Base-by-base conservation (phyloP, 169 alveolate species). In the Plasmodium relictum region DNA sequence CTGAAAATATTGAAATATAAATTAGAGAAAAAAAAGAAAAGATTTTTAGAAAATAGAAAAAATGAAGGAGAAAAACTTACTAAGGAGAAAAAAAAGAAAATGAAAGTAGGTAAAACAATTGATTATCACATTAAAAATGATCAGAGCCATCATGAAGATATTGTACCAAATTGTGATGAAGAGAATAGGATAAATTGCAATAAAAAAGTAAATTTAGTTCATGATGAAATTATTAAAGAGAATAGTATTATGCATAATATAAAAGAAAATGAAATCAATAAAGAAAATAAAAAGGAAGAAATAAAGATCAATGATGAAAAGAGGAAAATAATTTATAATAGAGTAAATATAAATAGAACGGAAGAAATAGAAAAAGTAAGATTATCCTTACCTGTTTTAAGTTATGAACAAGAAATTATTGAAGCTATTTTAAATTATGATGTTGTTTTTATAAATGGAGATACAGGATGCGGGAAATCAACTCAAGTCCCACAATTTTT, bases 401-500 rank as follows among this genome's bases (percentile, higher is more conserved):
- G 94, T 93, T 95, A 95, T 94, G 98, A 97, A 92, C 97, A 95
- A 52, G 97, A 98, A 94, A 96, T 98, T n/a, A 94, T 97, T 12
- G 97, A 97, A 52, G 95, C 99, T 10, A 92, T 98, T 22, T 86
- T 95, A 80, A 96, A 96, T 85, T 94, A 96, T 88, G 97, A 97
- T 94, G 97, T 98, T 26, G 95, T 97, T 14, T 92, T 99, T 62
- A 95, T 99, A 39, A 98, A 97, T 8, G 99, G 99, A 62, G 99
- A 98, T 92, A 98, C 99, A 3, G 99, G 99, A 2, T 97, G 99
- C 76, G 99, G 99, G 16, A 99, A 99, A 91, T 98, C 99, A 31
- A 98, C 99, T 6, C 96, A 95, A 76, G 95, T 98, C 16, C 99
- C 99, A 0, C 98, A 99, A 88, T 98, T 98, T 91, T 89, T 98